Percentiles rank a stretch among this genome's conserved stretches.
These are phyloP conservation scores for Naganishia antarctica DNA, from an alignment of 768 basidiomycete species.

Conservation along the genomic window DNA sequence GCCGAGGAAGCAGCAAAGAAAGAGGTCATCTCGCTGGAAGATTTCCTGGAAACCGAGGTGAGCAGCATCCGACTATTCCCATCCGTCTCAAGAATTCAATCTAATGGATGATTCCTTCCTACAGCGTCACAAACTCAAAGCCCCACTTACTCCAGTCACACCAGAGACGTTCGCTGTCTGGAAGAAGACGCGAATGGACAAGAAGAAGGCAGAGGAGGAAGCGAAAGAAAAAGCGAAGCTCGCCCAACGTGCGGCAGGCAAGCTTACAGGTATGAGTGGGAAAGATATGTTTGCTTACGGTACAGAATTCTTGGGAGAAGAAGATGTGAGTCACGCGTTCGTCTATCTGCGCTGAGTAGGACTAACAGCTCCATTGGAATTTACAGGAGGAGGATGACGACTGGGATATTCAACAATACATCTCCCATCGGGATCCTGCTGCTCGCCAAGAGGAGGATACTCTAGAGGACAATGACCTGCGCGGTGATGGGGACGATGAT, in stretches of 20 bases:
- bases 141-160: slow-evolving; percentile 79
- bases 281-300: slow-evolving; percentile 71
- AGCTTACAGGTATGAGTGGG: slow-evolving; percentile 88
- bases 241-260: slow-evolving; percentile 73
- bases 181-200: slow-evolving; percentile 92
- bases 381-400: slow-evolving; percentile 42
- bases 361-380: neutral
- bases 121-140: slow-evolving; percentile 81
- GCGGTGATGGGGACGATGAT: slow-evolving; percentile 7
- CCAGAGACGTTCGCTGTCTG: slow-evolving; percentile 83
- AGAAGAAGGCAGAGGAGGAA: slow-evolving; percentile 86
- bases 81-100: neutral
- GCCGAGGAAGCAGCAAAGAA: slow-evolving; percentile 79
- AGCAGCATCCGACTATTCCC: slow-evolving; percentile 30
- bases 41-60: slow-evolving; percentile 96
- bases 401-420: slow-evolving; percentile 47
- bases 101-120: neutral
- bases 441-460: slow-evolving; percentile 21
- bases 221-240: slow-evolving; percentile 77
- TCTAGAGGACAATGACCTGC: slow-evolving; percentile 16
- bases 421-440: slow-evolving; percentile 15
- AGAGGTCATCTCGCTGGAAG: slow-evolving; percentile 83
- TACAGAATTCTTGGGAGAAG: slow-evolving; percentile 45
- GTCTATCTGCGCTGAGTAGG: neutral
- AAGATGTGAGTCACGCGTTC: slow-evolving; percentile 29